Base-by-base conservation (phyloP, 352 stramenopile species). In the Phytophthora idaei region DNA sequence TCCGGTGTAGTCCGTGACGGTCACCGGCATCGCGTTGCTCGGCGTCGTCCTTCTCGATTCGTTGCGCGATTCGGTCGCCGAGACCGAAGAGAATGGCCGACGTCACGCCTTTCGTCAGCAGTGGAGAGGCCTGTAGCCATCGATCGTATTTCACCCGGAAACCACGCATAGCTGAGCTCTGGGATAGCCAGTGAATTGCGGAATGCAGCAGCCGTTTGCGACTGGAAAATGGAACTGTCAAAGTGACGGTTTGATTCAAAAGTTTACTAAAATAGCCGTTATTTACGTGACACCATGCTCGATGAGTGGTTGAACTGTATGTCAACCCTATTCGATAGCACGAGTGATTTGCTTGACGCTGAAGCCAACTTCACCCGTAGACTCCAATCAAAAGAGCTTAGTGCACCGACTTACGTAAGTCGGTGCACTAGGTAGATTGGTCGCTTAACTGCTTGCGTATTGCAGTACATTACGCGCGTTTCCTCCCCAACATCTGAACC, bases 91-190 rank as follows among this genome's bases (percentile, higher is more conserved):
- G 74, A 28, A 80, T 51, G 29, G 71, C 74, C 8, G 86, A 90
- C 29, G 86, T 93, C 41, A 90, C 57, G 42, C 72, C 76, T 77
- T 94, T 94, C 28, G 84, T 93, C 52, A 89, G 36, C 61, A 93
- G 64, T 54, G 86, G 86, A 27, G 66, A 71, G 44, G 73, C 45
- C 12, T 66, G 71, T 49, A 94, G 66, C 58, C 79, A 85, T 32
- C 67, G 64, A 39, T 88, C 74, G 73, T 94, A 94, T 17, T 63
- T 62, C 14, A 74, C 39, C 12, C 71, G 76, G 48, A 86, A 82
- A 21, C 76, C 57, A 42, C 63, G 69, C 80, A 89, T 89, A 5
- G 34, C 7, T 7, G 42, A 41, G 11, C 36, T 50, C 29, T 12
- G 31, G n/a, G 21, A 4, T 47, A 45, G 45, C 12, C n/a, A 52